These are phyloP conservation scores for Coemansia sp. DNA, from an alignment of 371 early-diverging fungal genomes.

Conservation along the genomic window DNA sequence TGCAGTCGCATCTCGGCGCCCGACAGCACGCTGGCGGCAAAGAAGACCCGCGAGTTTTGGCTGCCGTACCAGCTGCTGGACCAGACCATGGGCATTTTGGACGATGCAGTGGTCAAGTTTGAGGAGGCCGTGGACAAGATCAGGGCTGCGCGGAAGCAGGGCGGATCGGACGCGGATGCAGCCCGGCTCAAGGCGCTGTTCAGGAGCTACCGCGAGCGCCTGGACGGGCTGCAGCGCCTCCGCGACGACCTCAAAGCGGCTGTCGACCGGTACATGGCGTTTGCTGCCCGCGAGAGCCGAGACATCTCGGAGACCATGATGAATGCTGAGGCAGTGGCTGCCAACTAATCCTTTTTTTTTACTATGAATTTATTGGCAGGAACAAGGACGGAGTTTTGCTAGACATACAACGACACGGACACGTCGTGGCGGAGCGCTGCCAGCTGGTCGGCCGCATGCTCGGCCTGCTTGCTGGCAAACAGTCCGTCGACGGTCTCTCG, in stretches of 20 bases:
- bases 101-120: conserved; percentile 36
- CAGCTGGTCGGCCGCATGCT: neutral
- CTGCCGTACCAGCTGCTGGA: conserved; percentile 53
- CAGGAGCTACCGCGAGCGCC: conserved; percentile 34
- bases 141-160: conserved; percentile 23
- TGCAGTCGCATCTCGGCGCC: conserved; percentile 22
- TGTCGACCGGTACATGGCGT: conserved; percentile 34
- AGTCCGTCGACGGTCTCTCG: conserved; percentile 13
- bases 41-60: conserved; percentile 45
- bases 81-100: conserved; percentile 45
- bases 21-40: conserved; percentile 1
- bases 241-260: conserved; percentile 15
- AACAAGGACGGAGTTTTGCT: neutral
- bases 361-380: neutral
- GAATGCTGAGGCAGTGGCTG: no score
- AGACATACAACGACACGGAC: conserved; percentile 29
- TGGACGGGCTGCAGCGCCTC: conserved; percentile 25
- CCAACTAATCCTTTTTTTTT: neutral
- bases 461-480: conserved; percentile 15
- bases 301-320: conserved; percentile 14
- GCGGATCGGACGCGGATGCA: conserved; percentile 1
- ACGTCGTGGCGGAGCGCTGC: conserved; percentile 14
- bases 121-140: conserved; percentile 35
- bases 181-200: conserved; percentile 22
- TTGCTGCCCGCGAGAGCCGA: conserved; percentile 42